Percentiles rank a stretch among this genome's conserved stretches.
Conservation (phyloP, 306 rosid genomes). For the Vigna reflexopilosa region DNA sequence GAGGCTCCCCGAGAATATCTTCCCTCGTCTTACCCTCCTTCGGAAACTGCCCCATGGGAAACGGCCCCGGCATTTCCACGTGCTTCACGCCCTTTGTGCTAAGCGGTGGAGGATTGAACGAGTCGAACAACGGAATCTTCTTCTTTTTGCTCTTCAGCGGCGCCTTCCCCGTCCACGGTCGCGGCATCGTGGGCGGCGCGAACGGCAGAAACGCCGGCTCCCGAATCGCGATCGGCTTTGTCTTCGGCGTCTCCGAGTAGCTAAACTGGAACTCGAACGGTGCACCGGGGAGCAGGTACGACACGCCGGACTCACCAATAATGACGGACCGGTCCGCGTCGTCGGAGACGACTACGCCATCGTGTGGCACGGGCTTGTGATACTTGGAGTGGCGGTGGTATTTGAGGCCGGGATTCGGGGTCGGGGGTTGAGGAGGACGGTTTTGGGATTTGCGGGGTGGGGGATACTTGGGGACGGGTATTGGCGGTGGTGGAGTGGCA, state of each 20-base stretch:
- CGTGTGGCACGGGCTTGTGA: slow-evolving; percentile 68
- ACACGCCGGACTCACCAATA: slow-evolving; percentile 83
- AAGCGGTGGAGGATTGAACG: slow-evolving; percentile 64
- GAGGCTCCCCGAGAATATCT: slow-evolving; percentile 86
- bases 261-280: slow-evolving; percentile 95
- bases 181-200: slow-evolving; percentile 86
- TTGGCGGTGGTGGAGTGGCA: slow-evolving; percentile 43
- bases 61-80: slow-evolving; percentile 74
- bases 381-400: slow-evolving; percentile 74
- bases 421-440: slow-evolving; percentile 11
- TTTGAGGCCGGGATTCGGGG: slow-evolving; percentile 65
- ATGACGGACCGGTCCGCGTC: slow-evolving; percentile 80
- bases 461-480: slow-evolving; percentile 54
- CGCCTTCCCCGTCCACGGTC: slow-evolving; percentile 98
- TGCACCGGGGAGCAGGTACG: slow-evolving; percentile 88
- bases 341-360: slow-evolving; percentile 63
- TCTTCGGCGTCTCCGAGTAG: slow-evolving; percentile 92
- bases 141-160: slow-evolving; percentile 79
- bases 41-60: slow-evolving; percentile 61
- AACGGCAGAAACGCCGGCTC: slow-evolving; percentile 94
- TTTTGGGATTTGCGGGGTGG: slow-evolving; percentile 49
- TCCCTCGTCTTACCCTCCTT: slow-evolving; percentile 64
- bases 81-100: slow-evolving; percentile 64
- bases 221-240: slow-evolving; percentile 83
- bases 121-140: slow-evolving; percentile 75